Evolutionary conservation across 768 basidiomycete genomes (phyloP).

Genomic region (Cubamyces lactineus): DNA sequence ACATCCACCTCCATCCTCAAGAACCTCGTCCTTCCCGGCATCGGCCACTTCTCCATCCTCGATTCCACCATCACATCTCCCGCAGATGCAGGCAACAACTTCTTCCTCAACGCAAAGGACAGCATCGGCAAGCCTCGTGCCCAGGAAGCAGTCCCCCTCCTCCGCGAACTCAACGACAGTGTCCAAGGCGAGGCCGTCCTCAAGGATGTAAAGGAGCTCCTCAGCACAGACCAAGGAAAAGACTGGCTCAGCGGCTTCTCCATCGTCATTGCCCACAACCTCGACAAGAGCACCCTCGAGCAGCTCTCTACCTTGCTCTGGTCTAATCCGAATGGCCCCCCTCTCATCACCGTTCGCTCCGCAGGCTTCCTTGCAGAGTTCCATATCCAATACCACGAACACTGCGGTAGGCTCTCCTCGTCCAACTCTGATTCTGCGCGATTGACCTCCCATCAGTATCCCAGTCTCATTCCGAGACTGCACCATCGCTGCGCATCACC

Average conservation of each 20-base stretch:
- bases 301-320: conserved; percentile 70
- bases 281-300: conserved; percentile 57
- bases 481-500: conserved; percentile 82
- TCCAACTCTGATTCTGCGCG: too few relatives aligned
- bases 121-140: conserved; percentile 84
- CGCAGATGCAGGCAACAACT: conserved; percentile 92
- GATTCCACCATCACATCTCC: conserved; percentile 63
- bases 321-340: conserved; percentile 57
- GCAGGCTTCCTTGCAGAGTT: conserved; percentile 92
- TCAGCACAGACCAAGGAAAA: conserved; percentile 27
- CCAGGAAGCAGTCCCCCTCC: conserved; percentile 71
- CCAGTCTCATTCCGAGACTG: conserved; percentile 48
- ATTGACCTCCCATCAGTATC: conserved; percentile 10
- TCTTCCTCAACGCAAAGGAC: conserved; percentile 81
- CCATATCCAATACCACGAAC: conserved; percentile 87
- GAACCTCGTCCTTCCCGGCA: conserved; percentile 95
- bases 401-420: conserved; percentile 59
- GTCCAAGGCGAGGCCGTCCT: conserved; percentile 75
- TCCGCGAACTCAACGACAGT: conserved; percentile 86
- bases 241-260: conserved; percentile 40
- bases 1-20: conserved; percentile 91
- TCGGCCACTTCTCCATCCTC: conserved; percentile 94
- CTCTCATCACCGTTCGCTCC: conserved; percentile 79
- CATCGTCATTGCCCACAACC: conserved; percentile 85
- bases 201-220: conserved; percentile 36